phyloP scores from a whole-genome alignment of 176 grass and related monocot species.

The Secale cereale region DNA sequence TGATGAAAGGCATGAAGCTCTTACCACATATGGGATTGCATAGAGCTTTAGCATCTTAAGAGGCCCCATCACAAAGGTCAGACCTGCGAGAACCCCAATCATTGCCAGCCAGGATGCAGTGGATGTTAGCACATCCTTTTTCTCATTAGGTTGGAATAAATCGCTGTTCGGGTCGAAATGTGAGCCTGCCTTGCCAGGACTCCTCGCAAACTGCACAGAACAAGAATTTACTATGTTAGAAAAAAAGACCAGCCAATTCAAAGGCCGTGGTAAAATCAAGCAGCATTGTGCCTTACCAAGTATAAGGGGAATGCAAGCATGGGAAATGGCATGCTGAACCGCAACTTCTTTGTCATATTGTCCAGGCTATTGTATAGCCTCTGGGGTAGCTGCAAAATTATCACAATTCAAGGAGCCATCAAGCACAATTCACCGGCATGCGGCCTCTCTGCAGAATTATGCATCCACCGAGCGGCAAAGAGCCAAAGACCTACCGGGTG shows the following conservation, averaged over 20 bases:
- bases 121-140: constrained; percentile 81
- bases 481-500: constrained; percentile 64
- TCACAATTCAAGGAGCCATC: constrained; percentile 25
- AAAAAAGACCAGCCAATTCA: constrained; percentile 5
- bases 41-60: constrained; percentile 84
- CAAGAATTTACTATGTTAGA: constrained; percentile 13
- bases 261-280: background rate
- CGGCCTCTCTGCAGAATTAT: background rate
- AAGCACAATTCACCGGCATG: background rate
- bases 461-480: background rate
- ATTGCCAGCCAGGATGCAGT: constrained; percentile 72
- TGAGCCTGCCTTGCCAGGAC: constrained; percentile 76
- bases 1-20: background rate
- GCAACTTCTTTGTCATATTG: constrained; percentile 43
- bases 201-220: constrained; percentile 57
- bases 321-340: constrained; percentile 84
- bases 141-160: constrained; percentile 82
- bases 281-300: constrained; percentile 51
- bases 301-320: constrained; percentile 92
- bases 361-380: constrained; percentile 78
- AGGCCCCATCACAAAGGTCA: constrained; percentile 74
- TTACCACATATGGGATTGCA: constrained; percentile 67
- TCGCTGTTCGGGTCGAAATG: constrained; percentile 75
- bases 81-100: constrained; percentile 57
- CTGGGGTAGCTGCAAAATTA: constrained; percentile 65